Percentiles rank a stretch among this genome's conserved stretches.
Conservation (phyloP, 176 grass and related monocot genomes). For the Juncus effusus region DNA sequence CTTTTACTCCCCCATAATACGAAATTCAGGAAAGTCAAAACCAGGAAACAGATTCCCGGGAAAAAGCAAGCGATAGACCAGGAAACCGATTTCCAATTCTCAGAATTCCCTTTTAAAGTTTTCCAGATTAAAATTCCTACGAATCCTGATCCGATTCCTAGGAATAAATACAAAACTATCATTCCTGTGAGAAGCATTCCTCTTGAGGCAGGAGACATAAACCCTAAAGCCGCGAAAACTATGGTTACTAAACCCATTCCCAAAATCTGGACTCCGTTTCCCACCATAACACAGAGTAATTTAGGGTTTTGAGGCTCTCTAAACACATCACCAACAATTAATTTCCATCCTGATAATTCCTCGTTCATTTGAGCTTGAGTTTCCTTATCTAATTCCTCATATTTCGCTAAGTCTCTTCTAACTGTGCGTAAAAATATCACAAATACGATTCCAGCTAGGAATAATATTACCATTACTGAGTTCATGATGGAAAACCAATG, state of each 20-base stretch:
- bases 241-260: conserved; percentile 70
- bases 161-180: conserved; percentile 81
- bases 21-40: conserved; percentile 73
- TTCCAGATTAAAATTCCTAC: conserved; percentile 53
- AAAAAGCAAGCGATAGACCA: conserved; percentile 85
- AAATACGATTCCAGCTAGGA: conserved; percentile 89
- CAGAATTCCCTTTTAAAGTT: conserved; percentile 63
- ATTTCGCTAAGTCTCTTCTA: conserved; percentile 69
- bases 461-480: conserved; percentile 86
- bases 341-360: conserved; percentile 83
- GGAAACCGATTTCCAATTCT: conserved; percentile 66
- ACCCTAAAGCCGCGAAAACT: conserved; percentile 65
- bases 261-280: conserved; percentile 70
- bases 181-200: conserved; percentile 90
- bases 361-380: conserved; percentile 77
- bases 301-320: conserved; percentile 73
- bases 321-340: conserved; percentile 81
- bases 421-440: conserved; percentile 90
- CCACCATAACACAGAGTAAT: conserved; percentile 71
- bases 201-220: conserved; percentile 83
- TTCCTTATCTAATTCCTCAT: conserved; percentile 76
- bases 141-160: conserved; percentile 72
- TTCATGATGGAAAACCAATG: conserved; percentile 99
- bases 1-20: conserved; percentile 72
- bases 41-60: conserved; percentile 54